phyloP scores from a whole-genome alignment of 805 yeast species.

The Metschnikowia continentalis region DNA sequence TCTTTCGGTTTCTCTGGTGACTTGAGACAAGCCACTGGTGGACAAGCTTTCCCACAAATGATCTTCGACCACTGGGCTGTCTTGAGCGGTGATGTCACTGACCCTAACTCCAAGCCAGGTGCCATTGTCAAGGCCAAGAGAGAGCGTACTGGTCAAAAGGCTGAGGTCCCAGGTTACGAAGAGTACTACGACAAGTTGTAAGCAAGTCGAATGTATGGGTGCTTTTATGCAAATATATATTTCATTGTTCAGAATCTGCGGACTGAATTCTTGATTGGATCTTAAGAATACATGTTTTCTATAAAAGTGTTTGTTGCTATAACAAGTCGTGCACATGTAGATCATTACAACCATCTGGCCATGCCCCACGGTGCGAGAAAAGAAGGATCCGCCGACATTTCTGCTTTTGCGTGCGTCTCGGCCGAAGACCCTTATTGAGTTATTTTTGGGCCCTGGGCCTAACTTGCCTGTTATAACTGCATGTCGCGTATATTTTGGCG shows the following conservation, averaged over 20 bases:
- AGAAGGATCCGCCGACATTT: neutral
- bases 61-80: slow-evolving; percentile 98
- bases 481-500: neutral
- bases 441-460: neutral
- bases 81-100: slow-evolving; percentile 88
- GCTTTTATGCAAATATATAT: slow-evolving; percentile 10
- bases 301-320: neutral
- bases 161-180: slow-evolving; percentile 97
- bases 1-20: slow-evolving; percentile 99
- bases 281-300: slow-evolving; percentile 13
- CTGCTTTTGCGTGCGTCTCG: neutral
- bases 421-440: neutral
- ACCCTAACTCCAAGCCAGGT: slow-evolving; percentile 67
- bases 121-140: slow-evolving; percentile 59
- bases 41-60: slow-evolving; percentile 99
- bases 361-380: neutral
- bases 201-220: slow-evolving; percentile 17
- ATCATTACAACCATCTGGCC: neutral
- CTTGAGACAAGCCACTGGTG: slow-evolving; percentile 99
- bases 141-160: slow-evolving; percentile 96
- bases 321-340: neutral
- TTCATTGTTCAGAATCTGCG: slow-evolving; percentile 13
- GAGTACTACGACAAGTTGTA: slow-evolving; percentile 95
- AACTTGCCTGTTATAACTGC: neutral
- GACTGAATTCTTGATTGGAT: slow-evolving; percentile 9